Conservation (phyloP, 768 basidiomycete species). For the Tylopilus sp. region DNA sequence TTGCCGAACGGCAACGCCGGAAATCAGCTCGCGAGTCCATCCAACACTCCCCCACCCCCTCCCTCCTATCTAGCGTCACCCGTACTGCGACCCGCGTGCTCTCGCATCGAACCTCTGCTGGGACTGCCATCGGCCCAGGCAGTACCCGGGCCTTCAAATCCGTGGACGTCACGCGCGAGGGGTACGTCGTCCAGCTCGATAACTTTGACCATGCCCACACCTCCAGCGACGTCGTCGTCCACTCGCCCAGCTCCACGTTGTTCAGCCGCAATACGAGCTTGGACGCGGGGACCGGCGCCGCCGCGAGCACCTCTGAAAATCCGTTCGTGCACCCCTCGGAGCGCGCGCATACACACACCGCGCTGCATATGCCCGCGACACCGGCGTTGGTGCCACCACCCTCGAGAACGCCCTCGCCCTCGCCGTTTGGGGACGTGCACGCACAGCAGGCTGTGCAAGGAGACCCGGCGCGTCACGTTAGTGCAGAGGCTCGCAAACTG, state of each 20-base stretch:
- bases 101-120: constrained; percentile 37
- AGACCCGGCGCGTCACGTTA: background rate
- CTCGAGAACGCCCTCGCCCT: constrained; percentile 9
- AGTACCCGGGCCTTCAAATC: constrained; percentile 46
- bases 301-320: constrained; percentile 29
- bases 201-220: constrained; percentile 39
- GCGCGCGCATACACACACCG: constrained; percentile 1
- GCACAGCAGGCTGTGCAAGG: constrained; percentile 18
- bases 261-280: constrained; percentile 14
- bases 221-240: constrained; percentile 38
- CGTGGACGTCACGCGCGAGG: constrained; percentile 37
- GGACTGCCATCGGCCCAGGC: constrained; percentile 25
- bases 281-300: background rate
- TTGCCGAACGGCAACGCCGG: constrained; percentile 70
- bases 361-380: background rate
- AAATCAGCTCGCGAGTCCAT: constrained; percentile 65
- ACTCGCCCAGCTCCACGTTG: constrained; percentile 22
- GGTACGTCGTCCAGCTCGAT: constrained; percentile 46
- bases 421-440: constrained; percentile 39
- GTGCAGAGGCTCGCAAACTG: too few species aligned
- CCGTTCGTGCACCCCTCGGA: constrained; percentile 41
- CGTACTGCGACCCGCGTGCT: constrained; percentile 59
- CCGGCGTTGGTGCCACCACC: background rate
- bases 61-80: constrained; percentile 56
- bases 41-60: constrained; percentile 27